Conservation (phyloP, 106 monocot species). For the Cymbidium sinense region DNA sequence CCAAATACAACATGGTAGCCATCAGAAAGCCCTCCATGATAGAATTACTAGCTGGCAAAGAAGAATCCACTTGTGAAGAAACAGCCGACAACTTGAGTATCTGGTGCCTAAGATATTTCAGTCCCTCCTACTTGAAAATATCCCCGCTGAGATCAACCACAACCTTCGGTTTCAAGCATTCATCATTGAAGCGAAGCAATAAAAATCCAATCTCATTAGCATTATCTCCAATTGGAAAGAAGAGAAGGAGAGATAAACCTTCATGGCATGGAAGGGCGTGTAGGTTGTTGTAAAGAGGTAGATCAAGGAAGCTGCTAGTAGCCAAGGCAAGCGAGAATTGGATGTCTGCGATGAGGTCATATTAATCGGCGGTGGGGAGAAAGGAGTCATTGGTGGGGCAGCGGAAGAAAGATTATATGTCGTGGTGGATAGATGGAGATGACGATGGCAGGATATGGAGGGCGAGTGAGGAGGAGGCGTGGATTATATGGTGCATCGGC, state of each 20-base stretch:
- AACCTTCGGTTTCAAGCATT: too few relatives aligned
- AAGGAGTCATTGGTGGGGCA: background rate
- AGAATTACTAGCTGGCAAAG: too few relatives aligned
- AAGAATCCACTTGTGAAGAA: too few relatives aligned
- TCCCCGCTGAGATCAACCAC: too few relatives aligned
- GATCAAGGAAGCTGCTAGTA: background rate
- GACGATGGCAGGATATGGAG: background rate
- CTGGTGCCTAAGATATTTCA: slow-evolving; percentile 42
- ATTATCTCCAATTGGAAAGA: slow-evolving; percentile 70
- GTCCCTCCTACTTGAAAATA: slow-evolving; percentile 33
- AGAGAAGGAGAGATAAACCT: slow-evolving; percentile 19
- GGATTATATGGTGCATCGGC: background rate
- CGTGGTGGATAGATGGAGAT: background rate
- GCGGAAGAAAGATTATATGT: slow-evolving; percentile 12
- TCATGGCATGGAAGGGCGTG: slow-evolving; percentile 21
- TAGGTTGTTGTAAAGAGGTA: slow-evolving; percentile 20
- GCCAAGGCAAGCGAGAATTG: background rate
- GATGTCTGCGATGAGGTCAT: slow-evolving; percentile 10
- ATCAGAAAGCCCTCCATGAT: too few relatives aligned
- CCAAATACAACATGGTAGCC: too few relatives aligned
- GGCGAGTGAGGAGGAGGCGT: slow-evolving; percentile 1
- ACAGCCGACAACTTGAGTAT: too few relatives aligned
- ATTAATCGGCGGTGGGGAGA: slow-evolving; percentile 10
- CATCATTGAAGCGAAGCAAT: too few relatives aligned
- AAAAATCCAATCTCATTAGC: slow-evolving; percentile 35